Conservation (phyloP, 106 monocot species). For the Chionographis japonica region DNA sequence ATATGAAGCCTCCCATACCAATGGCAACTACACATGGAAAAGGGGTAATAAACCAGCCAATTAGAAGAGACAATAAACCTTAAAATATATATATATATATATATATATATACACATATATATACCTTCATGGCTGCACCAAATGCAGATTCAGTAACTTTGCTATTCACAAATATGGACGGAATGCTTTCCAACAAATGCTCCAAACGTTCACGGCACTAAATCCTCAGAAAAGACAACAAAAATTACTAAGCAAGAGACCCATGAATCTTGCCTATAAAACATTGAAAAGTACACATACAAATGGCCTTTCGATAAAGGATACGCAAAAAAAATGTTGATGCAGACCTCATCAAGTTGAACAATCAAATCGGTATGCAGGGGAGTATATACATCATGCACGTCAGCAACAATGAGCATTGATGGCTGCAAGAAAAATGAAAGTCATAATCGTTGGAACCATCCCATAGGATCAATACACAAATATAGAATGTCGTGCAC, state of each 20-base stretch:
- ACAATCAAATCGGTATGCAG: constrained; percentile 47
- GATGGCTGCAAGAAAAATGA: constrained; percentile 24
- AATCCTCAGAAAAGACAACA: constrained; percentile 7
- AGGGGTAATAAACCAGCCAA: too few species aligned
- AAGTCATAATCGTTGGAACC: too few species aligned
- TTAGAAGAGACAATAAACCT: too few species aligned
- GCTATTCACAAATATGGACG: constrained; percentile 40
- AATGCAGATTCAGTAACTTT: constrained; percentile 46
- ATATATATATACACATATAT: not conserved
- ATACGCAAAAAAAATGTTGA: not conserved
- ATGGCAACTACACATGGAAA: too few species aligned
- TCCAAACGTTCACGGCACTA: constrained; percentile 48
- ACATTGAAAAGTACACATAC: not conserved
- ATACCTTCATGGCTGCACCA: constrained; percentile 47
- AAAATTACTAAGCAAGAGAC: not conserved
- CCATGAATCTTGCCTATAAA: not conserved
- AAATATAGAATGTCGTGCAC: too few species aligned
- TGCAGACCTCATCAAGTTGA: constrained; percentile 36
- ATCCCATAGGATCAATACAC: too few species aligned
- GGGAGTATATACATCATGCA: constrained; percentile 56
- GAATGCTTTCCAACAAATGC: constrained; percentile 47
- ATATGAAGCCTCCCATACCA: not conserved
- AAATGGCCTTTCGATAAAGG: too few species aligned
- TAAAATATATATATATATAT: too few species aligned
- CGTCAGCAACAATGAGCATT: constrained; percentile 58